These are phyloP conservation scores for Spergularia marina DNA, from an alignment of 148 eudicot species.

Conservation along the genomic window DNA sequence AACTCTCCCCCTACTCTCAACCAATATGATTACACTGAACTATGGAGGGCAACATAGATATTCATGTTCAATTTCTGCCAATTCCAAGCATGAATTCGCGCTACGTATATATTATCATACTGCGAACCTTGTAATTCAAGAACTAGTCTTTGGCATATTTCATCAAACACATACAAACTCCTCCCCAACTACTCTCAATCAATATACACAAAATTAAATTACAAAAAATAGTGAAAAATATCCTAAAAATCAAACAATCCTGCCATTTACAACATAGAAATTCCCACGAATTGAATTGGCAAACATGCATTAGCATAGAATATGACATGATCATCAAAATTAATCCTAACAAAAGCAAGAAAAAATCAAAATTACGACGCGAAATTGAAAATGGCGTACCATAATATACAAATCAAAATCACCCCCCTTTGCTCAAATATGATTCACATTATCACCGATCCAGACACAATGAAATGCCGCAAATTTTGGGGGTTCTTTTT, in stretches of 20 bases:
- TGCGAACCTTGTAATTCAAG: not conserved
- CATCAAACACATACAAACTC: conserved; percentile 5
- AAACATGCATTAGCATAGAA: not conserved
- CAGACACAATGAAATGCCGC: not conserved
- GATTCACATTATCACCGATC: not conserved
- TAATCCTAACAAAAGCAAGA: not conserved
- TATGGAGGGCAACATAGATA: no score
- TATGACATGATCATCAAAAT: not conserved
- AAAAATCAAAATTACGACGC: not conserved
- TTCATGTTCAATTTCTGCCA: no score
- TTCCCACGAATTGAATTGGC: not conserved
- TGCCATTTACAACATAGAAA: not conserved
- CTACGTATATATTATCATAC: not conserved
- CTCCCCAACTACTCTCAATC: not conserved
- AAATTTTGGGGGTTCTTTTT: not conserved
- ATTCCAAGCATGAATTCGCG: not conserved
- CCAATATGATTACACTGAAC: no score
- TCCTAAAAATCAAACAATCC: not conserved
- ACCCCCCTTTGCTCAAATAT: not conserved
- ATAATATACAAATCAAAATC: conserved; percentile 2
- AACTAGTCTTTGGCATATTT: not conserved
- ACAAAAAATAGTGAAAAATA: not conserved
- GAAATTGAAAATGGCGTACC: not conserved
- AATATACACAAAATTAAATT: not conserved
- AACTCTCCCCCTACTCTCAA: no score